Base-by-base conservation (phyloP, 441 rosid genomes). In the Populus hybrid region DNA sequence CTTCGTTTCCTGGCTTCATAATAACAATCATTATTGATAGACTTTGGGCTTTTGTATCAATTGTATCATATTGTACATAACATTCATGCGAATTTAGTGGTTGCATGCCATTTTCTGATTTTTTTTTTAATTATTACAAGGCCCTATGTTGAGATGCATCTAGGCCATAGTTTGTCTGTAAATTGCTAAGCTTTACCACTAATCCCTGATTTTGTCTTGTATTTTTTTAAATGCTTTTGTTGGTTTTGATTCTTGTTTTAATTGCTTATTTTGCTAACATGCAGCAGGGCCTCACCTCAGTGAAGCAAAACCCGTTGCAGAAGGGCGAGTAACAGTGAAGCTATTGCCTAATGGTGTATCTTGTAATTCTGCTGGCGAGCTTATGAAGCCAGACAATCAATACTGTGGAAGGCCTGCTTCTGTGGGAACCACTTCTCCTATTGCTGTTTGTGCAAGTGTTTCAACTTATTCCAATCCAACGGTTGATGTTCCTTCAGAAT, bases 241-340 rank as follows among this genome's bases (percentile, higher is more conserved):
- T 23, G 9, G 24, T 63, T 68, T 28, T n/a, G 7, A 8, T 40
- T 38, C 14, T 16, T 21, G 1, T 59, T 71, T 78, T 84, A 76
- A 80, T 76, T 28, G 69, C 57, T 75, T 82, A 79, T 68, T 75
- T 36, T 23, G 40, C 26, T 67, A 34, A 57, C 46, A 50, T 84
- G 74, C 86, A 87, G 92, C 72, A 73, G 85, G 81, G 75, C 78
- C 79, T n/a, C 74, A 72, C 77, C 79, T 70, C 42, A 77, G 71
- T 53, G 87, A 74, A 79, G 89, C 84, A 69, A 86, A 83, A 82
- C 83, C 82, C 11, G 71, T 77, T 77, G 85, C 81, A 67, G 92
- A 83, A 86, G 84, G 74, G 38, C 67, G 72, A 72, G 53, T 78
- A 11, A 76, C 65, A 75, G 77, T 75, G 79, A 78, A 86, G 66